Evolutionary conservation across 2,329 filamentous ascomycete species (phyloP).

Genomic region (Penicillium sp.): DNA sequence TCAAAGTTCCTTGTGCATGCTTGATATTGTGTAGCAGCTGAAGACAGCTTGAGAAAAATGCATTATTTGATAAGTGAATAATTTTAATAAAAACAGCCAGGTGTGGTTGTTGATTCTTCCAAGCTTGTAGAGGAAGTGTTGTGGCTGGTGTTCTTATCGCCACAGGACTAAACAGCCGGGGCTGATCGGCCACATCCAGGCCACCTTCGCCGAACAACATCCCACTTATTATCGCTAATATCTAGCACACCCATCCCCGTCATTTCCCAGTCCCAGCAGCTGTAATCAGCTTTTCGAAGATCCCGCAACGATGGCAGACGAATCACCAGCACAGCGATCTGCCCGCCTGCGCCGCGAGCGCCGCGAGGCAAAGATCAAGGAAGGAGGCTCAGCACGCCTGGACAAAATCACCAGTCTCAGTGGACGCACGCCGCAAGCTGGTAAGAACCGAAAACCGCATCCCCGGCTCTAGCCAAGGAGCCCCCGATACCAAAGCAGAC

Average conservation of each 20-base stretch:
- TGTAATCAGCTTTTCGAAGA: neutral
- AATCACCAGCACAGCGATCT: constrained; percentile 49
- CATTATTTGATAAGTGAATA: neutral
- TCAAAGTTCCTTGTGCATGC: neutral
- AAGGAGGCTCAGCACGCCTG: constrained; percentile 56
- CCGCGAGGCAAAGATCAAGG: constrained; percentile 60
- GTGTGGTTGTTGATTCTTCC: neutral
- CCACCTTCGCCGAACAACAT: neutral
- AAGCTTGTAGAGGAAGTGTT: neutral
- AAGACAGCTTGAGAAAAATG: neutral
- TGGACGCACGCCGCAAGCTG: constrained; percentile 46
- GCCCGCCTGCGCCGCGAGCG: constrained; percentile 62
- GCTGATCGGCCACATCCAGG: constrained; percentile 1
- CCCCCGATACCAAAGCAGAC: neutral
- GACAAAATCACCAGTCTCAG: constrained; percentile 61
- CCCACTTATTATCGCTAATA: neutral
- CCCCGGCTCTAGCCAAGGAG: neutral
- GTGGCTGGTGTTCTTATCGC: constrained; percentile 16
- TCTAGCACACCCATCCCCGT: neutral
- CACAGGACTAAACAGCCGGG: constrained; percentile 8
- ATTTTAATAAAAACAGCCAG: neutral
- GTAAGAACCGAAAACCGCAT: constrained; percentile 21
- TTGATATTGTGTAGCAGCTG: neutral
- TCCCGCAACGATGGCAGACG: constrained; percentile 35
- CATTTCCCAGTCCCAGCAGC: too few relatives aligned